Percentiles rank a stretch among this genome's conserved stretches.
These are phyloP conservation scores for Patellifolia procumbens DNA, from an alignment of 179 eudicot species.

Conservation along the genomic window DNA sequence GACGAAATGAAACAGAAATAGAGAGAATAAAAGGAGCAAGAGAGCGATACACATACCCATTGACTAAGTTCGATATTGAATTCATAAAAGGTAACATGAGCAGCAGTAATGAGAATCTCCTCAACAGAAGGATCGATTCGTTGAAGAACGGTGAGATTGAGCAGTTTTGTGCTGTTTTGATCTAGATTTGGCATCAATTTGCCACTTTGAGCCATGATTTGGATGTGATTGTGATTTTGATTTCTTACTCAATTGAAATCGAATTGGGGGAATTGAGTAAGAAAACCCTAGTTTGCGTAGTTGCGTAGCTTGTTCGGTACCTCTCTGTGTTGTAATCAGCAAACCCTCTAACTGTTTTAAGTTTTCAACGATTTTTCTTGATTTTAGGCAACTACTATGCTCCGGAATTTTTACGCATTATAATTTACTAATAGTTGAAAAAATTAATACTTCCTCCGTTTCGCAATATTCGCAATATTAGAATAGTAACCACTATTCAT, in stretches of 20 bases:
- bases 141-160: conserved; percentile 79
- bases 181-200: conserved; percentile 80
- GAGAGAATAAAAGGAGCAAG: background rate
- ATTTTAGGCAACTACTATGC: too few species aligned
- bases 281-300: background rate
- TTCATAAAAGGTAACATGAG: conserved; percentile 81
- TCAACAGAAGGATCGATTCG: conserved; percentile 67
- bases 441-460: too few species aligned
- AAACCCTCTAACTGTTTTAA: too few species aligned
- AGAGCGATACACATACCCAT: conserved; percentile 56
- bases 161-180: conserved; percentile 63
- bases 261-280: background rate
- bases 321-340: too few species aligned
- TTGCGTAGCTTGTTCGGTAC: background rate
- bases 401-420: too few species aligned
- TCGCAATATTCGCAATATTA: too few species aligned
- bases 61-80: conserved; percentile 67
- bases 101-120: conserved; percentile 78
- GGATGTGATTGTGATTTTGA: conserved; percentile 4
- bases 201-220: conserved; percentile 56
- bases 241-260: background rate
- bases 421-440: too few species aligned
- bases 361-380: too few species aligned
- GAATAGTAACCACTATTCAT: too few species aligned
- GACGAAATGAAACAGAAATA: background rate